phyloP scores from a whole-genome alignment of 768 basidiomycete genomes.

The Boletellus ananas region DNA sequence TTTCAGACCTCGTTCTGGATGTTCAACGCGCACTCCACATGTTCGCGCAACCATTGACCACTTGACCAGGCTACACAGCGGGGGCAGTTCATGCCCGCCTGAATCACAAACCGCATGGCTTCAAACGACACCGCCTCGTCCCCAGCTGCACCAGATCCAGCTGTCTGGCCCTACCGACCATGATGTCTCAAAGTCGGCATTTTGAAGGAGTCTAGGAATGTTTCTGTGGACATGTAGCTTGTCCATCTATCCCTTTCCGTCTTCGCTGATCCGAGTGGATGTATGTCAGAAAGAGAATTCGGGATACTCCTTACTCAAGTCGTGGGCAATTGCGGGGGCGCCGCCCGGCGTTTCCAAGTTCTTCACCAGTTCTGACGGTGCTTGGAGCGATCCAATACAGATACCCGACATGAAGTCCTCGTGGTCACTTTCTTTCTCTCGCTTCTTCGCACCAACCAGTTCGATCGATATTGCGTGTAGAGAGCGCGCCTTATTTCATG shows the following conservation, averaged over 20 bases:
- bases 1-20: constrained; percentile 25
- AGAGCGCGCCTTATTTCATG: constrained; percentile 31
- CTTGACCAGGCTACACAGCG: constrained; percentile 24
- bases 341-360: constrained; percentile 20
- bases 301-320: constrained; percentile 7
- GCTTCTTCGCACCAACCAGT: constrained; percentile 31
- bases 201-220: constrained; percentile 1
- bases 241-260: background rate
- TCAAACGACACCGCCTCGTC: constrained; percentile 18
- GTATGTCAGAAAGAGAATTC: background rate
- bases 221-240: constrained; percentile 4
- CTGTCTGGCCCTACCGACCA: background rate
- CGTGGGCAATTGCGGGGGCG: constrained; percentile 15
- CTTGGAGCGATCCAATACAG: constrained; percentile 34
- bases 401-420: constrained; percentile 38
- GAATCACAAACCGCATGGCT: constrained; percentile 20
- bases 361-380: constrained; percentile 21
- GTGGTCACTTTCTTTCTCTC: constrained; percentile 28
- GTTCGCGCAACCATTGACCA: constrained; percentile 27
- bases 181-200: constrained; percentile 3
- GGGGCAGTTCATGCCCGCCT: constrained; percentile 22
- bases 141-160: constrained; percentile 8
- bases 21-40: constrained; percentile 34
- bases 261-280: background rate
- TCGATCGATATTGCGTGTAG: constrained; percentile 34